Conservation (phyloP, 2,329 filamentous ascomycete species). For the Bipolaris victoriae region DNA sequence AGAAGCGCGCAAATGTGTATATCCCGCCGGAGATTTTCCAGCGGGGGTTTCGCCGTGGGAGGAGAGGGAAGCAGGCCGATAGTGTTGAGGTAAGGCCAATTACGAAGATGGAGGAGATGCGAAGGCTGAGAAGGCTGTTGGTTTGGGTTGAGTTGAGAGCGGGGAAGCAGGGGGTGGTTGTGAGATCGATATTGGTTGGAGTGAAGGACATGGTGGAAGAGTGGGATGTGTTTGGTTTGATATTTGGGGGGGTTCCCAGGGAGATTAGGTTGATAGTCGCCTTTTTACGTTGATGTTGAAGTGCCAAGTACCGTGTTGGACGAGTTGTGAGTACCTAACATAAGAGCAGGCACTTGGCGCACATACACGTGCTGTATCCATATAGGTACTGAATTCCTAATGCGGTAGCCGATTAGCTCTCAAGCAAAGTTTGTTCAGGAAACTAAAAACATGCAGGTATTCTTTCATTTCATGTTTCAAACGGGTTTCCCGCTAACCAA, state of each 20-base stretch:
- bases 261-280: not conserved
- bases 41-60: not conserved
- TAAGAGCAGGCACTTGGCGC: not conserved
- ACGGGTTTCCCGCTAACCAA: no score
- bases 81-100: conserved; percentile 6
- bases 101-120: conserved; percentile 10
- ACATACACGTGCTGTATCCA: not conserved
- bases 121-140: not conserved
- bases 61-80: conserved; percentile 7
- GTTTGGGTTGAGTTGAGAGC: conserved; percentile 1
- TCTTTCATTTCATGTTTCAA: not conserved
- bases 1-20: conserved; percentile 11
- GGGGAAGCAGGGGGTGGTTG: conserved; percentile 6
- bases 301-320: conserved; percentile 14
- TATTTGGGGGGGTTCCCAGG: not conserved
- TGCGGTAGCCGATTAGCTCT: not conserved
- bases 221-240: not conserved
- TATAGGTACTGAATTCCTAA: not conserved
- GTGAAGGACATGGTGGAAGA: not conserved
- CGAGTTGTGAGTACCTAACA: not conserved
- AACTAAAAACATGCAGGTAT: no score
- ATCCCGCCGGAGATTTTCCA: conserved; percentile 7
- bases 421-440: not conserved
- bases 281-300: not conserved
- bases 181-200: conserved; percentile 1